Evolutionary conservation across 441 rosid species (phyloP).

Genomic region (Pelargonium cotyledonis): DNA sequence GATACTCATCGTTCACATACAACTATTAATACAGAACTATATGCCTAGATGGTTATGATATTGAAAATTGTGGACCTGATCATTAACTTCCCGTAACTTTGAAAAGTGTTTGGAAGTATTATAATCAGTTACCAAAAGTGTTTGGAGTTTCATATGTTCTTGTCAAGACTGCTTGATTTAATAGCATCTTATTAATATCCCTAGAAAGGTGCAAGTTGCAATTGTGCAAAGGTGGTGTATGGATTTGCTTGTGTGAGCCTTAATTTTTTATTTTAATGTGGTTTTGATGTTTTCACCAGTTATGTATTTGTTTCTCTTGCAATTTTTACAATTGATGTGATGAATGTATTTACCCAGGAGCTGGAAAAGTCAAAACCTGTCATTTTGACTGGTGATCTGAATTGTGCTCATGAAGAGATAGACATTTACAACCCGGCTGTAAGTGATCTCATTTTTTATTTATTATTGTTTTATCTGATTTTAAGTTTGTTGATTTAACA

Average conservation of each 20-base stretch:
- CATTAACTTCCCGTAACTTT: neutral
- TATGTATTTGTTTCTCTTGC: neutral
- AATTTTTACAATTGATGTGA: neutral
- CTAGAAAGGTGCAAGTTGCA: no score
- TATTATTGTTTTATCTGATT: neutral
- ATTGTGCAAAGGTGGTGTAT: no score
- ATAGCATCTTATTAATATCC: no score
- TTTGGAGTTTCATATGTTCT: no score
- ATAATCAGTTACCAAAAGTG: no score
- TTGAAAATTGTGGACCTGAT: neutral
- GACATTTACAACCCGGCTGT: conserved; percentile 83
- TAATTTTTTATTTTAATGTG: neutral
- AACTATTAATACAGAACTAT: no score
- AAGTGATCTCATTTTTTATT: conserved; percentile 25
- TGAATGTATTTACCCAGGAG: conserved; percentile 41
- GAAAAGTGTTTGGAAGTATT: neutral
- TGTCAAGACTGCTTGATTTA: no score
- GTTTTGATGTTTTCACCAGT: no score
- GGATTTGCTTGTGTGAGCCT: no score
- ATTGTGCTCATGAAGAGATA: conserved; percentile 94
- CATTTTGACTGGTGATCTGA: conserved; percentile 84
- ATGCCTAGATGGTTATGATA: neutral
- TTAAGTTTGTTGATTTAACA: neutral
- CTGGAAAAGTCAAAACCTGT: conserved; percentile 89
- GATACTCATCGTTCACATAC: no score